phyloP scores from a whole-genome alignment of 2,329 filamentous ascomycete genomes.

The Paraphaeosphaeria minitans region DNA sequence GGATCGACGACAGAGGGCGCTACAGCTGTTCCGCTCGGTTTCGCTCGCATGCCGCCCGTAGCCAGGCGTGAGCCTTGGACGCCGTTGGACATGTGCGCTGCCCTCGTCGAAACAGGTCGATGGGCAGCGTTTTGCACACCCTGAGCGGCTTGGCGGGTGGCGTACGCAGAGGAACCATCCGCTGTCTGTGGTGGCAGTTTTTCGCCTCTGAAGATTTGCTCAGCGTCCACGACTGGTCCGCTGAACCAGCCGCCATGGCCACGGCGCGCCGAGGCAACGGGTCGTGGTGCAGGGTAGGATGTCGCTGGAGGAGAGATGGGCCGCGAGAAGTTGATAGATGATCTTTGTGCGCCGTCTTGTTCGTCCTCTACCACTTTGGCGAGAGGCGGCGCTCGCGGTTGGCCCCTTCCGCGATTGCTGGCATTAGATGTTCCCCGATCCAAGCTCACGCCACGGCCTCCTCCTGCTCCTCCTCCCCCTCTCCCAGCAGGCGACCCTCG shows the following conservation, averaged over 20 bases:
- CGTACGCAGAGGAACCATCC: conserved; percentile 23
- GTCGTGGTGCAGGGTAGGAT: conserved; percentile 19
- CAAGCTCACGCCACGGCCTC: conserved; percentile 47
- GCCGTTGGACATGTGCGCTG: conserved; percentile 41
- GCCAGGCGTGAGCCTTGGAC: conserved; percentile 49
- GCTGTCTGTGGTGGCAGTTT: conserved; percentile 37
- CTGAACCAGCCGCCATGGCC: conserved; percentile 46
- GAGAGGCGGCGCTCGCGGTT: conserved; percentile 38
- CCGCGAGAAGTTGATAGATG: conserved; percentile 60
- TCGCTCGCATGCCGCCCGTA: conserved; percentile 58
- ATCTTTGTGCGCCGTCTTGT: conserved; percentile 49
- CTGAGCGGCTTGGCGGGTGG: conserved; percentile 41
- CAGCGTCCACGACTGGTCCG: conserved; percentile 42
- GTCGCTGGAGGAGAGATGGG: conserved; percentile 56
- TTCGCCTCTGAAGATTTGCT: conserved; percentile 35
- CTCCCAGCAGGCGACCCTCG: conserved; percentile 51
- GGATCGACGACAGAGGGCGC: conserved; percentile 39
- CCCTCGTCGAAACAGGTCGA: conserved; percentile 50
- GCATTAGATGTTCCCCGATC: conserved; percentile 41
- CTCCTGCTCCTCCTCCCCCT: conserved; percentile 43
- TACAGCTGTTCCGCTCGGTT: conserved; percentile 57
- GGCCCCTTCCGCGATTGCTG: conserved; percentile 28
- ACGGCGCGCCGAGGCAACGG: conserved; percentile 18
- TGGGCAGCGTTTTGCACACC: conserved; percentile 45
- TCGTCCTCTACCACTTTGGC: conserved; percentile 52